Percentiles rank a stretch among this genome's conserved stretches.
These are phyloP conservation scores for Blastobotrys persicus DNA, from an alignment of 1,139 yeast species.

Conservation along the genomic window DNA sequence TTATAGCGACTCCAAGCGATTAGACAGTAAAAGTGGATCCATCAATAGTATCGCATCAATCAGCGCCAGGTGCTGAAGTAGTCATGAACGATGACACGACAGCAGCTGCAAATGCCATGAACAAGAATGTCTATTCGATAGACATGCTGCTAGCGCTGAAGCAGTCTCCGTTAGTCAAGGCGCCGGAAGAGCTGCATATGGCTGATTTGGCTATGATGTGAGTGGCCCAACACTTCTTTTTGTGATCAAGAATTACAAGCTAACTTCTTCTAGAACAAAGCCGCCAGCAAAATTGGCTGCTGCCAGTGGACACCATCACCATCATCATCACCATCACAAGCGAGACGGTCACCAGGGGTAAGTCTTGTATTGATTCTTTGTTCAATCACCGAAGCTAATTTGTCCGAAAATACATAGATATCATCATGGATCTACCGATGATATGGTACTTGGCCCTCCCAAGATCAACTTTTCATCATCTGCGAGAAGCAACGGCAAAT, in stretches of 20 bases:
- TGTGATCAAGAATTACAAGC: not conserved
- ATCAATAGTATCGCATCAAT: slow-evolving; percentile 11
- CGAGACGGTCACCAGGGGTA: slow-evolving; percentile 12
- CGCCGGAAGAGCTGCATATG: slow-evolving; percentile 18
- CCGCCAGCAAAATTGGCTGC: not conserved
- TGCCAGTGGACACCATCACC: not conserved
- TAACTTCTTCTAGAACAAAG: not conserved
- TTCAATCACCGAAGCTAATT: not conserved
- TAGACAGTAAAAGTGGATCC: slow-evolving; percentile 7
- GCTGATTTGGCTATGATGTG: slow-evolving; percentile 16
- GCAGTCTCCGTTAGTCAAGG: slow-evolving; percentile 25
- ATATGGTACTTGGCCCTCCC: slow-evolving; percentile 14
- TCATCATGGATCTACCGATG: slow-evolving; percentile 1
- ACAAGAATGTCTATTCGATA: slow-evolving; percentile 17
- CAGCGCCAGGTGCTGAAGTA: slow-evolving; percentile 9
- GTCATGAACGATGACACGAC: slow-evolving; percentile 7
- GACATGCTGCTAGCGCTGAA: slow-evolving; percentile 21
- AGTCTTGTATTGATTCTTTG: not conserved
- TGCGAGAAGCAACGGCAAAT: slow-evolving; percentile 8
- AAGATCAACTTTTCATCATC: slow-evolving; percentile 11
- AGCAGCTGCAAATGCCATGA: not conserved
- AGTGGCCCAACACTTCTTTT: not conserved
- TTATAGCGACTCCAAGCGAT: not conserved
- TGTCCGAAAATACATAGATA: too few relatives aligned
- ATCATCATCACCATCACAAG: slow-evolving; percentile 8